Evolutionary conservation across 1,139 yeast species (phyloP).

Genomic region (Nakaseomyces delphensis): DNA sequence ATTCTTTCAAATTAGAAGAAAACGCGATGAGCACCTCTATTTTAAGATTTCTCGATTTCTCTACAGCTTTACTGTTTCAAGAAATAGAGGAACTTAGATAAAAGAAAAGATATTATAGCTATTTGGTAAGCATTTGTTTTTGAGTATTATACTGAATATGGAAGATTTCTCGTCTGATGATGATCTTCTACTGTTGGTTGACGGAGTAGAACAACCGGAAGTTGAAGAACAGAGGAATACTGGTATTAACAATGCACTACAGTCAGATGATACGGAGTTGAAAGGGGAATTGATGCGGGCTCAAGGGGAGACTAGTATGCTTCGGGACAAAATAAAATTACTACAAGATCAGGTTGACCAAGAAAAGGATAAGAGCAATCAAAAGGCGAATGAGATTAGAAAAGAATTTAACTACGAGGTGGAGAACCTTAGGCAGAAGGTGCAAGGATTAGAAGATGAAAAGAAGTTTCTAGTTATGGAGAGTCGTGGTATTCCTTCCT

Average conservation of each 20-base stretch:
- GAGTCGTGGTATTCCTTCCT: conserved; percentile 20
- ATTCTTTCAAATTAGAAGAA: too few species aligned
- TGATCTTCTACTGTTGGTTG: conserved; percentile 1
- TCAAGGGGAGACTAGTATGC: conserved; percentile 70
- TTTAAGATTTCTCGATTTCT: too few species aligned
- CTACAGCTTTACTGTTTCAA: too few species aligned
- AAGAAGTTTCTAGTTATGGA: conserved; percentile 51
- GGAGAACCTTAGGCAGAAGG: conserved; percentile 36
- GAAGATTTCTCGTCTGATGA: conserved; percentile 6
- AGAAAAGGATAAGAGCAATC: conserved; percentile 32
- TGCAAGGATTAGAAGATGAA: conserved; percentile 59
- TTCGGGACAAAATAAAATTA: conserved; percentile 53
- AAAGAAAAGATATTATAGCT: too few species aligned
- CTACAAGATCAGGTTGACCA: conserved; percentile 34
- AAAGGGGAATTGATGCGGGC: conserved; percentile 37
- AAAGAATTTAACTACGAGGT: conserved; percentile 40
- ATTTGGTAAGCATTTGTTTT: too few species aligned
- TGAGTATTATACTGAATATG: too few species aligned
- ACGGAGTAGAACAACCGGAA: neutral
- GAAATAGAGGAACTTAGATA: too few species aligned
- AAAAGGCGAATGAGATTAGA: conserved; percentile 39
- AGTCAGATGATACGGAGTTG: conserved; percentile 2
- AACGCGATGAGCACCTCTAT: too few species aligned
- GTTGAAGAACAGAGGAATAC: too few species aligned
- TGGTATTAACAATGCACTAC: too few species aligned